Evolutionary conservation across 306 rosid species (phyloP).

Genomic region (Quillaja saponaria): DNA sequence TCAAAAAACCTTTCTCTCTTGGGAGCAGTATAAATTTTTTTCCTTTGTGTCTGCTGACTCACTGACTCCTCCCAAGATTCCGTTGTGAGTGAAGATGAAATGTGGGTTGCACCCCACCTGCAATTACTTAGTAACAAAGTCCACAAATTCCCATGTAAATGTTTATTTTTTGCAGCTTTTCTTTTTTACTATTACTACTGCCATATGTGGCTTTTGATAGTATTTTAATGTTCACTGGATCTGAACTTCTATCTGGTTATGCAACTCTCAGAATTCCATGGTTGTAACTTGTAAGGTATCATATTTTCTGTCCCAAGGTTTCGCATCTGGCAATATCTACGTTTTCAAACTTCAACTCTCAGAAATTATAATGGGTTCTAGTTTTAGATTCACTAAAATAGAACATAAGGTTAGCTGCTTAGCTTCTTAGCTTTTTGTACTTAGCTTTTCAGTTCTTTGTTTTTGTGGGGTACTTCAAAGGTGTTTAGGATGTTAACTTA

Average conservation of each 20-base stretch:
- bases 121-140: conserved; percentile 30
- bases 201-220: conserved; percentile 25
- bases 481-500: conserved; percentile 7
- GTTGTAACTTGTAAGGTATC: conserved; percentile 41
- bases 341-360: conserved; percentile 21
- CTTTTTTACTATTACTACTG: conserved; percentile 24
- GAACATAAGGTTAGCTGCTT: neutral
- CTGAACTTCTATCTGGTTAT: conserved; percentile 50
- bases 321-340: conserved; percentile 35
- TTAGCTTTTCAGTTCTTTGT: conserved; percentile 6
- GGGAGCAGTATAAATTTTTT: conserved; percentile 29
- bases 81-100: conserved; percentile 34
- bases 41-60: conserved; percentile 14
- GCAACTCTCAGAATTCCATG: conserved; percentile 63
- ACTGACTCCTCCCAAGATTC: conserved; percentile 48
- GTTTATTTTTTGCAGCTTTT: conserved; percentile 22
- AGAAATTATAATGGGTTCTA: neutral
- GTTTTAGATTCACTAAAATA: conserved; percentile 4
- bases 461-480: neutral
- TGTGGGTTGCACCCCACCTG: conserved; percentile 42
- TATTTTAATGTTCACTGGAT: conserved; percentile 51
- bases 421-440: conserved; percentile 7
- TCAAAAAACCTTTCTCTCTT: conserved; percentile 17
- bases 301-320: conserved; percentile 34
- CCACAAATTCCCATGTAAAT: conserved; percentile 46